Conservation (phyloP, 2,329 filamentous ascomycete genomes). For the Xylaria sp. region DNA sequence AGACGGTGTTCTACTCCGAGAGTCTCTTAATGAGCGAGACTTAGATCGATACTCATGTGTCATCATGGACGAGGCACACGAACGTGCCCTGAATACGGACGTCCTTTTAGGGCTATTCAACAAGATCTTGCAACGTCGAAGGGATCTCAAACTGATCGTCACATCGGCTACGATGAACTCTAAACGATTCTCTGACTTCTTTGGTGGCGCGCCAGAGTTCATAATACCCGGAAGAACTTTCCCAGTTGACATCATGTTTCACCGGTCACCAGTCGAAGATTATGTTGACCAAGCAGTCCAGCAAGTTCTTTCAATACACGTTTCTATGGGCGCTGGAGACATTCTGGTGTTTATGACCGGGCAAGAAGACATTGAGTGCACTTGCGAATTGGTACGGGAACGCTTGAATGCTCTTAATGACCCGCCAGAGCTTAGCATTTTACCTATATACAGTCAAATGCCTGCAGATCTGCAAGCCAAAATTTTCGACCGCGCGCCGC, state of each 20-base stretch:
- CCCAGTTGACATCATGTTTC: constrained; percentile 96
- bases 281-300: constrained; percentile 98
- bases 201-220: constrained; percentile 95
- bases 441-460: constrained; percentile 99
- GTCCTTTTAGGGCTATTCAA: constrained; percentile 98
- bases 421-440: constrained; percentile 90
- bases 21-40: constrained; percentile 91
- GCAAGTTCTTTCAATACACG: constrained; percentile 94
- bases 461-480: constrained; percentile 97
- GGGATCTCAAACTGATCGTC: constrained; percentile 95
- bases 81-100: constrained; percentile 95
- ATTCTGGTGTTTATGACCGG: constrained; percentile 99
- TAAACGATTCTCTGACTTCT: constrained; percentile 95
- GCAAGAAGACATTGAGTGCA: constrained; percentile 97
- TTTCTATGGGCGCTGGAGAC: constrained; percentile 91
- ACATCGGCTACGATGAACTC: constrained; percentile 99
- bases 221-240: constrained; percentile 96
- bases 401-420: constrained; percentile 90
- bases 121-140: constrained; percentile 88
- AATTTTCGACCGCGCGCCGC: constrained; percentile 92
- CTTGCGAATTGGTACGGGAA: constrained; percentile 92
- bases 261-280: constrained; percentile 93
- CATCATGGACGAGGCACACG: constrained; percentile 99
- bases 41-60: constrained; percentile 97
- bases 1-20: constrained; percentile 91